A percentile compares a stretch with the other conserved stretches of the same genome.
These are phyloP conservation scores for Pichia phayaonensis DNA, from an alignment of 805 yeast species.

Conservation along the genomic window DNA sequence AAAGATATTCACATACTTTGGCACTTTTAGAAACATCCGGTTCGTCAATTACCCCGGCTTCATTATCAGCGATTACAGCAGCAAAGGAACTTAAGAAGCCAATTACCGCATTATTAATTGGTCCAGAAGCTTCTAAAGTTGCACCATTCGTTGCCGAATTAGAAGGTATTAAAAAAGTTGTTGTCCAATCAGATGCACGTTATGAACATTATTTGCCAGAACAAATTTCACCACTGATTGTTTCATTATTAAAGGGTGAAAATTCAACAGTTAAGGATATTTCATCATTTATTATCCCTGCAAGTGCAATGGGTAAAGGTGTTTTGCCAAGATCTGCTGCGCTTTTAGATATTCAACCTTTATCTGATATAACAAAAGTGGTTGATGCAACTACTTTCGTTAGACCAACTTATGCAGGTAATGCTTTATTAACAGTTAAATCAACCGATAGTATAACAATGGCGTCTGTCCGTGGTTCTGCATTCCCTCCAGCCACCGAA, in stretches of 20 bases:
- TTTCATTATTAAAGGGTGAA: conserved; percentile 34
- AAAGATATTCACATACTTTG: conserved; percentile 58
- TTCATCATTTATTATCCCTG: conserved; percentile 72
- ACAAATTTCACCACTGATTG: conserved; percentile 61
- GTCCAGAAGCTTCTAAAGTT: conserved; percentile 48
- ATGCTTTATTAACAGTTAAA: conserved; percentile 77
- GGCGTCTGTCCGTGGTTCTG: conserved; percentile 76
- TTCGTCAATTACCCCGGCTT: conserved; percentile 51
- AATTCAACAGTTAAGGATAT: conserved; percentile 34
- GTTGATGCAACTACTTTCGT: conserved; percentile 64
- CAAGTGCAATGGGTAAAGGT: conserved; percentile 84
- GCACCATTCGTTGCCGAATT: conserved; percentile 45
- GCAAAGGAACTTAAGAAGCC: conserved; percentile 72
- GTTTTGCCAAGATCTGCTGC: conserved; percentile 85
- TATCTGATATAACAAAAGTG: conserved; percentile 72
- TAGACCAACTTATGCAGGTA: conserved; percentile 95
- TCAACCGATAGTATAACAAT: conserved; percentile 58
- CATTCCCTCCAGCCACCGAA: conserved; percentile 45
- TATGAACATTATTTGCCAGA: conserved; percentile 76
- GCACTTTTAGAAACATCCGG: conserved; percentile 65
- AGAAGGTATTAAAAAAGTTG: conserved; percentile 44
- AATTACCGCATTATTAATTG: conserved; percentile 70
- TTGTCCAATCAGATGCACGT: conserved; percentile 49
- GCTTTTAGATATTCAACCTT: conserved; percentile 75
- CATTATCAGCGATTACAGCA: conserved; percentile 69